Evolutionary conservation across 1,139 yeast species (phyloP).

Genomic region (Candida tetrigidarum): DNA sequence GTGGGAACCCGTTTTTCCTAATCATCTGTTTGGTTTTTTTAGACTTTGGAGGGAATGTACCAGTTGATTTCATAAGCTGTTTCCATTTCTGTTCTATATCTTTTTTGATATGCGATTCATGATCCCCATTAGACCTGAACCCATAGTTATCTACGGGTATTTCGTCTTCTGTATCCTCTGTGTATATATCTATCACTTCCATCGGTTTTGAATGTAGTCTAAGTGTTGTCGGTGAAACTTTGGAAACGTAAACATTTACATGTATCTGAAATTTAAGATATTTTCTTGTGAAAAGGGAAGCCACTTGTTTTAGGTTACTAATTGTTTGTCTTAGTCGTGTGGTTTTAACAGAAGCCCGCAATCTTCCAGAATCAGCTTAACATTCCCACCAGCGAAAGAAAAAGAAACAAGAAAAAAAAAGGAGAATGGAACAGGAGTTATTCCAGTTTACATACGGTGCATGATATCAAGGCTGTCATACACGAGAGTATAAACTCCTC

Average conservation of each 20-base stretch:
- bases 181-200: conserved; percentile 5
- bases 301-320: neutral
- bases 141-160: conserved; percentile 2
- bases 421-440: too few relatives aligned
- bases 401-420: neutral
- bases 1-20: conserved; percentile 84
- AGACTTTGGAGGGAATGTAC: conserved; percentile 79
- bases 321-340: neutral
- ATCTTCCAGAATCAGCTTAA: neutral
- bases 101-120: neutral
- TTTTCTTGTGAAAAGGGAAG: neutral
- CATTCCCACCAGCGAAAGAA: neutral
- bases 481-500: too few relatives aligned
- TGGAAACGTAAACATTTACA: neutral
- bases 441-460: too few relatives aligned
- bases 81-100: conserved; percentile 4
- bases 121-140: neutral
- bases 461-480: too few relatives aligned
- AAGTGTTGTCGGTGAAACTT: neutral
- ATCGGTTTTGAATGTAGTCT: neutral
- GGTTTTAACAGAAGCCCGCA: neutral
- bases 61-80: neutral
- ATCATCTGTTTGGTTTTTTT: conserved; percentile 83
- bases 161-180: conserved; percentile 2
- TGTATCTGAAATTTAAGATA: neutral